Evolutionary conservation across 2,329 filamentous ascomycete species (phyloP).

Genomic region (Neofusicoccum sp.): DNA sequence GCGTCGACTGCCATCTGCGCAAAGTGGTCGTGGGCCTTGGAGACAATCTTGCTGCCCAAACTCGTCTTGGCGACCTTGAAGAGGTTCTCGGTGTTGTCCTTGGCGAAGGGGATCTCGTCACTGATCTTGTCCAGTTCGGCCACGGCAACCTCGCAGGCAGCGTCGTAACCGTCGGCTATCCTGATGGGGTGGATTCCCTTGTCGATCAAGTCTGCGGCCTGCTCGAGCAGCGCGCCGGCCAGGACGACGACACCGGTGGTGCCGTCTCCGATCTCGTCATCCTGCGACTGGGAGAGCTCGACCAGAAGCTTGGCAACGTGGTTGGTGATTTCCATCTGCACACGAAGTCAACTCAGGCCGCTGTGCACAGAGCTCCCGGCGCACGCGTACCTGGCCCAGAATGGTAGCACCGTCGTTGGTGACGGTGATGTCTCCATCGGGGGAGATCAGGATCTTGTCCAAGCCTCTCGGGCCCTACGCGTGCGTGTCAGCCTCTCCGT

Average conservation of each 20-base stretch:
- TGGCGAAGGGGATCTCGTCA: constrained; percentile 84
- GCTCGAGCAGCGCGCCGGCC: constrained; percentile 90
- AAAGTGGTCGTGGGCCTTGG: constrained; percentile 98
- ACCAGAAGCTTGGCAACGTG: constrained; percentile 97
- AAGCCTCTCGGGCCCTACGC: constrained; percentile 81
- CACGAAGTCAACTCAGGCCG: neutral
- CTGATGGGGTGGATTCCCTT: constrained; percentile 99
- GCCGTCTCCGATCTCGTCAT: constrained; percentile 97
- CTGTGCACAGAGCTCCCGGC: too few species aligned
- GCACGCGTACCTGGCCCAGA: constrained; percentile 65
- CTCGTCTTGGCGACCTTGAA: constrained; percentile 95
- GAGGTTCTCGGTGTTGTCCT: constrained; percentile 79
- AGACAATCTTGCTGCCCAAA: constrained; percentile 98
- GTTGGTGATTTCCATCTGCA: constrained; percentile 96
- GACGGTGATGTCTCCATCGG: constrained; percentile 97
- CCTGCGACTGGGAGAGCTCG: constrained; percentile 96
- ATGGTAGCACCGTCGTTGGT: constrained; percentile 99
- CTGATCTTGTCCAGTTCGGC: constrained; percentile 90
- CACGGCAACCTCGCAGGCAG: constrained; percentile 95
- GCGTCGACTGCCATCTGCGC: constrained; percentile 96
- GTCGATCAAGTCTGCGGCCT: constrained; percentile 96
- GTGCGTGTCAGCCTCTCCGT: neutral
- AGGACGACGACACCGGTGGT: constrained; percentile 97
- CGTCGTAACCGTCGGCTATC: constrained; percentile 97
- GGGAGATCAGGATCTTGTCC: constrained; percentile 98